Base-by-base conservation (phyloP, 768 basidiomycete genomes). In the Kwoniella newhampshirensis region DNA sequence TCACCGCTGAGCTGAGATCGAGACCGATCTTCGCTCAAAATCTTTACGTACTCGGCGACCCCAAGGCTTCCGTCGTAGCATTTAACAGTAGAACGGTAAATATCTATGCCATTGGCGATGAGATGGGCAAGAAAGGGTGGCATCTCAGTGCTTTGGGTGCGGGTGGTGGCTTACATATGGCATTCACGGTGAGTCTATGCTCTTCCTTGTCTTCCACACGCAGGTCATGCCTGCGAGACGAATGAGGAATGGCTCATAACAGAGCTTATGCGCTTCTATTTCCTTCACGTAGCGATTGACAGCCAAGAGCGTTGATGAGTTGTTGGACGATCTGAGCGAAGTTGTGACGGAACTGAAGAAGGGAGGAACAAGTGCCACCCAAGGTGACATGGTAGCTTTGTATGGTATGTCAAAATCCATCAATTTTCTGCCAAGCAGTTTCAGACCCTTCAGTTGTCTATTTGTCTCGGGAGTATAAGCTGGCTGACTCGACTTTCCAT, bases 41-140 rank as follows among this genome's bases (percentile, higher is more conserved):
- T 69, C 81, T 99, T 9, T 88, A 88, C 73, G 78, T 98, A 28
- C 83, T 99, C 2, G 96, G 94, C 3, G 85, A 89, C 43, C 94
- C 94, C 0, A 85, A 86, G 0, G 88, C 89, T 1, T 91, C 90
- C 2, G 89, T 94, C 51, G 85, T 99, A 13, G 94, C 93, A 0
- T 96, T 98, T 68, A 87, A 8, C 82, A 88, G 67, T 60, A 49
- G 79, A 77, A 55, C 45, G n/a, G 78, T 91, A 18, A 86, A 88
- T 69, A 83, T 88, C n/a, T 81, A 90, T 54, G 89, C 89, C 67
- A 87, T 99, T 0, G 94, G 94, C 0, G 94, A 96, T 77, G 80
- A 79, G 57, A 93, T 97, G 91, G 77, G 82, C 25, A 83, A 85
- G 73, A 80, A 81, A 37, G 96, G 93, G 2, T 97, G 93, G 91